A percentile compares a stretch with the other conserved stretches of the same genome.
These are phyloP conservation scores for Viola odorata DNA, from an alignment of 345 rosid genomes.

Conservation along the genomic window DNA sequence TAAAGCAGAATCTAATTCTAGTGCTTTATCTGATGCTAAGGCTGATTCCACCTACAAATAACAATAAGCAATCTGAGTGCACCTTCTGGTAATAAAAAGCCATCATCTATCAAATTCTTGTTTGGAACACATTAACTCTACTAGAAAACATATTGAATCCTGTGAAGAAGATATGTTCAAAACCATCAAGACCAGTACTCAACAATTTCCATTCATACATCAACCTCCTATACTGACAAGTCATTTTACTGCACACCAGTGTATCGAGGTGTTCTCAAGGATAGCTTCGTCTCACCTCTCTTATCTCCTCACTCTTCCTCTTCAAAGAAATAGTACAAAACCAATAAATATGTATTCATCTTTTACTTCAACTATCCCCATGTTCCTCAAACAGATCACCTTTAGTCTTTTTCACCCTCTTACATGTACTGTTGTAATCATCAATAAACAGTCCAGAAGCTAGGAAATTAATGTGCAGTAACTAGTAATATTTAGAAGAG, in stretches of 20 bases:
- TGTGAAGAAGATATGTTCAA: neutral
- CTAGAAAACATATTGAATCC: neutral
- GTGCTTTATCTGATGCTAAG: constrained; percentile 68
- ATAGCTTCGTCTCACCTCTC: too few relatives aligned
- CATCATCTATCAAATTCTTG: neutral
- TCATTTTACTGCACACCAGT: neutral
- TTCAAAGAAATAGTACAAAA: too few relatives aligned
- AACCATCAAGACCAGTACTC: neutral
- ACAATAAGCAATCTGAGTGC: constrained; percentile 10
- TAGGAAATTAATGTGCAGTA: neutral
- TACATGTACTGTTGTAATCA: neutral
- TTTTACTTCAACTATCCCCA: too few relatives aligned
- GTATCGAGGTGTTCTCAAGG: neutral
- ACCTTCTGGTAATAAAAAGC: constrained; percentile 7
- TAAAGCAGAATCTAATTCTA: constrained; percentile 67
- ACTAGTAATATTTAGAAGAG: neutral
- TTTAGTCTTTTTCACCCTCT: too few relatives aligned
- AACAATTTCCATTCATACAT: neutral
- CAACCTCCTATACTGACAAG: neutral
- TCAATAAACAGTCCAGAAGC: neutral
- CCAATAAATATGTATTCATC: too few relatives aligned
- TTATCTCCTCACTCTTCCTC: too few relatives aligned
- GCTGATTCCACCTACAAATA: constrained; percentile 55
- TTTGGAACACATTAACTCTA: neutral
- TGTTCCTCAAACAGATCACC: too few relatives aligned